Conservation (phyloP, 2,329 filamentous ascomycete genomes). For the Aspergillus ruber region DNA sequence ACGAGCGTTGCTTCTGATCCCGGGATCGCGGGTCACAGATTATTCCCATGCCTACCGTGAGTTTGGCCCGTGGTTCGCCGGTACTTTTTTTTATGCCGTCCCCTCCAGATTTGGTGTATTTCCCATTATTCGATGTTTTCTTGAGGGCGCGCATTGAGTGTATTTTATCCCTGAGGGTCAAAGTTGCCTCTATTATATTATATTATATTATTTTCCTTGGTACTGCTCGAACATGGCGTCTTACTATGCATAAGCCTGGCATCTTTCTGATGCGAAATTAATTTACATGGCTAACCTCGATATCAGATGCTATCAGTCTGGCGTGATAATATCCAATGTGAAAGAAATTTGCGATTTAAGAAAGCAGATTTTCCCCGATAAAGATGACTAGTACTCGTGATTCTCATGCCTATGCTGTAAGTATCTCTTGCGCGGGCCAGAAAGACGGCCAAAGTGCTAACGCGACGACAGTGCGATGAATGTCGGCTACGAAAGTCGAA, state of each 20-base stretch:
- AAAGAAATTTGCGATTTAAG: constrained; percentile 19
- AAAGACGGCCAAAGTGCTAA: neutral
- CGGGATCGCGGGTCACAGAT: constrained; percentile 15
- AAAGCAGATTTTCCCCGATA: constrained; percentile 16
- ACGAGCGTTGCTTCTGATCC: constrained; percentile 9
- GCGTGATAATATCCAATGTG: constrained; percentile 23
- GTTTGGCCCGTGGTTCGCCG: constrained; percentile 12
- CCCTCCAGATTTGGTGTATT: neutral
- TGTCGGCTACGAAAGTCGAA: constrained; percentile 35
- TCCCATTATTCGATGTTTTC: neutral
- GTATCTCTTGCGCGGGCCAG: constrained; percentile 8
- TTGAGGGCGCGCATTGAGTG: no score
- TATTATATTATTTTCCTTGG: no score
- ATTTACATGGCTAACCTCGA: constrained; percentile 13
- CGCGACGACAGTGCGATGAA: constrained; percentile 29
- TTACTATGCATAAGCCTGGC: no score
- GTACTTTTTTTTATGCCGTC: constrained; percentile 4
- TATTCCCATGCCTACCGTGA: constrained; percentile 29
- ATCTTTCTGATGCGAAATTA: no score
- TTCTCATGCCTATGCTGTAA: constrained; percentile 36
- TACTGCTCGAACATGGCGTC: no score
- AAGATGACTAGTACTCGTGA: constrained; percentile 36
- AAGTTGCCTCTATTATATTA: no score
- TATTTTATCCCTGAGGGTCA: no score
- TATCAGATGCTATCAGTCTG: constrained; percentile 26